These are phyloP conservation scores for Trichophyton verrucosum DNA, from an alignment of 2,329 filamentous ascomycete species.

Conservation along the genomic window DNA sequence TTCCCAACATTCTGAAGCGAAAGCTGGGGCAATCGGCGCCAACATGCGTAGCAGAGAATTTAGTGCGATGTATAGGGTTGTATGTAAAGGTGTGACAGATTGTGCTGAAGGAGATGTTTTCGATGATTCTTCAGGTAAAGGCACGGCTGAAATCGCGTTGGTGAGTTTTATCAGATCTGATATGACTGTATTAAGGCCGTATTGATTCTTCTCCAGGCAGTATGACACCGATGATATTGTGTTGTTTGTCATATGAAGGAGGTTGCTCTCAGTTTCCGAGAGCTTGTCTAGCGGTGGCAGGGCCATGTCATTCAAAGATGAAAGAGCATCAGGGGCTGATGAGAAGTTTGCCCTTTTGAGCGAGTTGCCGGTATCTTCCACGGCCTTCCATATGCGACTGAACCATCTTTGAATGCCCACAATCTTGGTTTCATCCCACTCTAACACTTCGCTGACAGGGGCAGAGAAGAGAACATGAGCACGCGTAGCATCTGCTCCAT, in stretches of 20 bases:
- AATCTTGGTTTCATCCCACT: constrained; percentile 80
- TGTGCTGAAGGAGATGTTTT: background rate
- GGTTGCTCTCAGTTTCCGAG: constrained; percentile 26
- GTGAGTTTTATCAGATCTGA: constrained; percentile 74
- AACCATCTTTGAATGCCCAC: constrained; percentile 73
- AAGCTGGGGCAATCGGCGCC: constrained; percentile 66
- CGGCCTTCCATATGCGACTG: constrained; percentile 50
- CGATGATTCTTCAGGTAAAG: constrained; percentile 17
- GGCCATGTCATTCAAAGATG: constrained; percentile 16
- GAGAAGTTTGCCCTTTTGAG: constrained; percentile 17
- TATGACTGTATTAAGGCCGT: constrained; percentile 69
- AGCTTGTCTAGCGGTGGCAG: constrained; percentile 23
- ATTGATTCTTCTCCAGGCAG: constrained; percentile 57
- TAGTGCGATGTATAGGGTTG: constrained; percentile 34
- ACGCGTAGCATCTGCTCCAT: constrained; percentile 72
- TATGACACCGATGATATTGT: constrained; percentile 55
- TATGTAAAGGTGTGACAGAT: constrained; percentile 21
- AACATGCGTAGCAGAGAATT: constrained; percentile 56
- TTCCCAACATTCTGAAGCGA: constrained; percentile 71
- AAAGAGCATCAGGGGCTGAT: constrained; percentile 16
- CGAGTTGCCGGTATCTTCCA: constrained; percentile 27
- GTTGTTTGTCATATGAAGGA: constrained; percentile 56
- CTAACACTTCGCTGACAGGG: constrained; percentile 67
- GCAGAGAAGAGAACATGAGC: constrained; percentile 85
- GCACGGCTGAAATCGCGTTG: constrained; percentile 48